Base-by-base conservation (phyloP, 768 basidiomycete species). In the Boletus rubropictus region DNA sequence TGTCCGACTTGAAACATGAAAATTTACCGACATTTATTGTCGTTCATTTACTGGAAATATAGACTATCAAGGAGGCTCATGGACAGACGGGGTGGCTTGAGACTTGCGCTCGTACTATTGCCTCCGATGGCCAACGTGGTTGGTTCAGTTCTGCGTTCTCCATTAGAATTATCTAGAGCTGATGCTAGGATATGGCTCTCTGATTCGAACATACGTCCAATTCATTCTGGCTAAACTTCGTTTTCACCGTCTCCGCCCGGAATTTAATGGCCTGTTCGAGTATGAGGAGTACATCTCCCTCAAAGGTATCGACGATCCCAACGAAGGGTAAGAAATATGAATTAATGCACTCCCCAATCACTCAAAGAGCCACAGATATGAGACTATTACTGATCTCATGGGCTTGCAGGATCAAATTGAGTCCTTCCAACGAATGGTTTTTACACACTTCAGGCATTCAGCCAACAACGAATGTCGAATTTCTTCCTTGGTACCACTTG, bases 191-290 rank as follows among this genome's bases (percentile, higher is more conserved):
- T 98, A 99, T 55, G 90, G 86, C 1, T 75, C 90, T 24, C 75
- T 98, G 44, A 98, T 98, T 64, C 84, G 84, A 56, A 94, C 92
- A 28, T 98, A 99, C 61, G 95, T 97, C 10, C 87, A 93, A 54
- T 96, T 96, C 66, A 83, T 98, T 45, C 73, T 98, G 42, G 86
- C 93, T 15, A 99, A 99, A 67, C 81, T 99, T 34, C 79, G 93
- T 34, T 98, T 98, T 68, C 96, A 98, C 67, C 86, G 91, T 22
- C 75, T 95, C 34, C 83, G 96, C 59, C 89, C 91, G 2, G 96
- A 98, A 65, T 99, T 99, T 72, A 98, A 98, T 67, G 96, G 96
- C 21, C 71, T 99, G 6, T 99, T 99, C 62, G 96, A 99, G 68
- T 99, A 99, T 58, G 94, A 98, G 62, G 96, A 99, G 68, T 99